These are phyloP conservation scores for Phytopythium sindhum DNA, from an alignment of 352 stramenopile genomes.

Conservation along the genomic window DNA sequence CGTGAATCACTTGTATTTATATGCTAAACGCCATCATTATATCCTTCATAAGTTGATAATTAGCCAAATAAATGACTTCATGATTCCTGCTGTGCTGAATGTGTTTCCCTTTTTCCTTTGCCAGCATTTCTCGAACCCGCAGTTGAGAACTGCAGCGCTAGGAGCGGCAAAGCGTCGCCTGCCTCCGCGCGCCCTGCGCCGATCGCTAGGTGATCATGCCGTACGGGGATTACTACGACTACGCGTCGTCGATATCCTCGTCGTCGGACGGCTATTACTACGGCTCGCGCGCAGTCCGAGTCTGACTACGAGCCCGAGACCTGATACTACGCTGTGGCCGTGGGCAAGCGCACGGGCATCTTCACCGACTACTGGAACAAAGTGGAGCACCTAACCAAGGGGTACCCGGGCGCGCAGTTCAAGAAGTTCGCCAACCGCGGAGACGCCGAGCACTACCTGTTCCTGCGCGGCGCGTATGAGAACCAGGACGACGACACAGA, in stretches of 20 bases:
- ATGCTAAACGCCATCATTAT: no score
- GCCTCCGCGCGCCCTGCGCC: no score
- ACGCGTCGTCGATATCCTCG: background rate
- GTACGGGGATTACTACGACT: background rate
- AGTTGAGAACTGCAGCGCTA: no score
- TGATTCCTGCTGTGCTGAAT: no score
- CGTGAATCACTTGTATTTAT: no score
- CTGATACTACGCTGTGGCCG: constrained; percentile 4
- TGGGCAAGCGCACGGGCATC: constrained; percentile 5
- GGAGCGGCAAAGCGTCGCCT: no score
- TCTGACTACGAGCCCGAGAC: background rate
- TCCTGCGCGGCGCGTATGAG: constrained; percentile 5
- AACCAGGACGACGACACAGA: constrained; percentile 1
- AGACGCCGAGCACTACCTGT: constrained; percentile 2
- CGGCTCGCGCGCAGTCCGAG: background rate
- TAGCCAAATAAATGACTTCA: no score
- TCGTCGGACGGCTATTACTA: background rate
- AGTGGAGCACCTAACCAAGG: constrained; percentile 1
- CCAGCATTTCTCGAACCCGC: no score
- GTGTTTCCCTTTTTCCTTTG: no score
- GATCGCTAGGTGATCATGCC: background rate
- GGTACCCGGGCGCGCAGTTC: constrained; percentile 1
- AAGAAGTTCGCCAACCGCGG: constrained; percentile 5
- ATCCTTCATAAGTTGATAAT: no score
- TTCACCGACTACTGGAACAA: constrained; percentile 4